Evolutionary conservation across 2,329 filamentous ascomycete species (phyloP).

Genomic region (Passalora sequoiae): DNA sequence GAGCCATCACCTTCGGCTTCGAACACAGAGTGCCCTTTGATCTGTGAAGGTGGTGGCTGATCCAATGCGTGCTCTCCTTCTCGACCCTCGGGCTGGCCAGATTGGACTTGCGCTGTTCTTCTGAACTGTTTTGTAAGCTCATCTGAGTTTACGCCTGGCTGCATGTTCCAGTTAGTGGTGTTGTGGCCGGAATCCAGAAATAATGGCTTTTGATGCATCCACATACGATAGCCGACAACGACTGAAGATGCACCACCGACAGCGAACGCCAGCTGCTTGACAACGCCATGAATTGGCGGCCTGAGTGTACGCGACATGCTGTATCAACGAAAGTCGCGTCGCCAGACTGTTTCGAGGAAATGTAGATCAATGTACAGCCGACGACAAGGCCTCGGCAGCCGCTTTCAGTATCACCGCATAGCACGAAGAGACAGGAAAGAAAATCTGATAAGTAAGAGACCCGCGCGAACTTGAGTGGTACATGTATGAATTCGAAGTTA

Average conservation of each 20-base stretch:
- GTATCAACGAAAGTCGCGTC: constrained; percentile 11
- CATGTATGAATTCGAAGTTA: too few species aligned
- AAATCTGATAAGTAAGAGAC: too few species aligned
- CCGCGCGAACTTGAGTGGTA: too few species aligned
- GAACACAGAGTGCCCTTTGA: constrained; percentile 19
- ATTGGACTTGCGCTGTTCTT: constrained; percentile 2
- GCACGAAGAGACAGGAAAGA: not conserved
- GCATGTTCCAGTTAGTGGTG: not conserved
- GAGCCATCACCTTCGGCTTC: constrained; percentile 15
- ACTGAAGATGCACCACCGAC: constrained; percentile 15
- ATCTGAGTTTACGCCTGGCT: constrained; percentile 1
- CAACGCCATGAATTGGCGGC: constrained; percentile 5
- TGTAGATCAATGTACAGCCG: not conserved
- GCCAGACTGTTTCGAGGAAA: not conserved
- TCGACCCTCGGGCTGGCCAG: not conserved
- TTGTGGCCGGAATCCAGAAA: constrained; percentile 16
- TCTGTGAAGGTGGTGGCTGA: constrained; percentile 26
- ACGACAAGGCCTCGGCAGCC: not conserved
- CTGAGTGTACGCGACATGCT: constrained; percentile 19
- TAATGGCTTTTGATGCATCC: constrained; percentile 12
- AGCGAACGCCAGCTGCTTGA: constrained; percentile 11
- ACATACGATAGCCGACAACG: constrained; percentile 15
- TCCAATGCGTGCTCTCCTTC: not conserved
- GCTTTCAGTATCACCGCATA: not conserved
- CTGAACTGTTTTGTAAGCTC: constrained; percentile 6